Base-by-base conservation (phyloP, 2,329 filamentous ascomycete genomes). In the Penicillium expansum region DNA sequence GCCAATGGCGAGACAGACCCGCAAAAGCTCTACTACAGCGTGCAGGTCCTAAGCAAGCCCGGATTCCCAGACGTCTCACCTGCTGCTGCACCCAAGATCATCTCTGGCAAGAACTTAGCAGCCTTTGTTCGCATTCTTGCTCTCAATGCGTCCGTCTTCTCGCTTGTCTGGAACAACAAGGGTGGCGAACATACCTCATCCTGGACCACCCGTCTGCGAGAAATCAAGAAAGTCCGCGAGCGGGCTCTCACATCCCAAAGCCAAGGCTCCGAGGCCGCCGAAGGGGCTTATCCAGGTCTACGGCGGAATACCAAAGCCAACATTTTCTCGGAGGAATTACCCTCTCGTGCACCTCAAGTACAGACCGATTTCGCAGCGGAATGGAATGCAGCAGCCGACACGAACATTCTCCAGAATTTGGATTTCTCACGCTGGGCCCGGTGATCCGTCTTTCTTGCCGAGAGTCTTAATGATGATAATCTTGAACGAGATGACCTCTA, bases 61-160 rank as follows among this genome's bases (percentile, higher is more conserved):
- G 92, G 90, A 0, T 96, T 97, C 67, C 94, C 94, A 0, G 89
- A 93, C 65, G 90, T 97, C 51, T 97, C 92, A 0, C 90, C 93
- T 0, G 92, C 92, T 0, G 89, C 91, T 0, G 89, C 93, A 61
- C 88, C 90, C 9, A 97, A 97, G 73, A 89, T 97, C 66, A 84
- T 99, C 57, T 92, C 89, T 16, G 83, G 93, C 32, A 87, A 86
- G 64, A 91, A 91, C 13, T 80, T 99, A 9, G 90, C 92, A 0
- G 83, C 86, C 10, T 95, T 97, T 70, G 90, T 97, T 52, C 87
- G 94, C 37, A 86, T 96, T 45, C 80, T 97, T 18, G 91, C 93
- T 0, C 83, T 99, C 60, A 97, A 97, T 69, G 92, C 94, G 0
- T 95, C 91, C 14, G 91, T 97, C 9, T 97, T 97, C 73, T 91